Base-by-base conservation (phyloP, 2,329 filamentous ascomycete genomes). In the Hymenoscyphus repandus region DNA sequence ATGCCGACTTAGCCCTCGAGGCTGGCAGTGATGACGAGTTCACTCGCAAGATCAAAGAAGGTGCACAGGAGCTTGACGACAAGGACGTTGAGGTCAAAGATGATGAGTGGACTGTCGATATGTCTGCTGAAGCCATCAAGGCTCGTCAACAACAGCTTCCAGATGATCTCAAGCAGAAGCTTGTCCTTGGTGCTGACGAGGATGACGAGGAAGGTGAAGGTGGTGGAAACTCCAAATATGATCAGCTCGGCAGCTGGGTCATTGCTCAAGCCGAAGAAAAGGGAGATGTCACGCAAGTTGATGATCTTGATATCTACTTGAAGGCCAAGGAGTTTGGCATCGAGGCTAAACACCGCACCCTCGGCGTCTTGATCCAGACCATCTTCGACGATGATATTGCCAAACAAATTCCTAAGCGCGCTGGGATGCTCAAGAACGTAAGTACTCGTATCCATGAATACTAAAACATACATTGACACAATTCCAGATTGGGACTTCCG, bases 241-340 rank as follows among this genome's bases (percentile, higher is more conserved):
- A 96, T 67, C 82, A 89, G 62, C 83, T 99, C 58, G 93, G 91
- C 67, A 88, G 86, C 72, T 99, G 93, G 93, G 88, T 99, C 64
- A 79, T 88, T 65, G 77, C 76, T 53, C 78, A 91, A 66, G 83
- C 85, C 51, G 77, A 82, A 52, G 79, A 82, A 58, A 84, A 86
- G 72, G 88, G 86, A 55, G 77, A 83, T 62, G 77, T 96, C 62
- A 78, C 83, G 72, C 84, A 90, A 53, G 80, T 99, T 58, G 85
- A 90, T 66, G 91, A 95, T 65, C 79, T 97, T 59, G 86, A 91
- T 36, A 89, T 99, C 68, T 97, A 95, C 72, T 75, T 95, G 73
- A 97, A 99, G 79, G 92, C 92, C 58, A 93, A 95, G 75, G 93
- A 97, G 64, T 78, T 97, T 50, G 91, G 91, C 62, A 93, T 99